Evolutionary conservation across 768 basidiomycete genomes (phyloP).

Genomic region (Panaeolus papilionaceus): DNA sequence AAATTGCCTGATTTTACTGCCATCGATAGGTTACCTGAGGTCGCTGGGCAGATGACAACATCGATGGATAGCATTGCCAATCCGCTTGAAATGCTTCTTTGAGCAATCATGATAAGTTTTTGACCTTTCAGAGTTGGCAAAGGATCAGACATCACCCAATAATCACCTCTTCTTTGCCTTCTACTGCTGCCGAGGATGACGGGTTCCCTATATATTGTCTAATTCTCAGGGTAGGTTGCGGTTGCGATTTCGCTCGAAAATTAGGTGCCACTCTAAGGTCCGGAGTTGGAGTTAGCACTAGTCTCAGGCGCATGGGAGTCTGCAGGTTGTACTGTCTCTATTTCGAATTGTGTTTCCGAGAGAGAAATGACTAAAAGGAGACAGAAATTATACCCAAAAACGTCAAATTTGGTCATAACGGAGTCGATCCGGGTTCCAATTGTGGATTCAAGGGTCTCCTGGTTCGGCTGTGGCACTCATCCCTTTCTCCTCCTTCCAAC

Average conservation of each 20-base stretch:
- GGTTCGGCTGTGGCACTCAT: constrained; percentile 6
- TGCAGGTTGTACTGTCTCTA: not conserved
- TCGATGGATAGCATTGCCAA: constrained; percentile 8
- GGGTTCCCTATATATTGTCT: constrained; percentile 1
- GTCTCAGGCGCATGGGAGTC: constrained; percentile 11
- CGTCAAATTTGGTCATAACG: constrained; percentile 11
- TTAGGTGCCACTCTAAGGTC: not conserved
- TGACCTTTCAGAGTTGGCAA: constrained; percentile 5
- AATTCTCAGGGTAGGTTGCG: constrained; percentile 6
- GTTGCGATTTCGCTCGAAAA: constrained; percentile 7
- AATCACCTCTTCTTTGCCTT: not conserved
- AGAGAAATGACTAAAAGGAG: constrained; percentile 7
- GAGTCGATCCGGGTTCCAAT: constrained; percentile 14
- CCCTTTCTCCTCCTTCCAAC: constrained; percentile 13
- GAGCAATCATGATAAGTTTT: constrained; percentile 1
- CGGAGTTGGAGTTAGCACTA: not conserved
- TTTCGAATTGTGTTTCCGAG: not conserved
- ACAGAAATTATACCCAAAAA: constrained; percentile 10
- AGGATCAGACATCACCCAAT: not conserved
- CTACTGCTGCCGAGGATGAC: constrained; percentile 5
- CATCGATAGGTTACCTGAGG: constrained; percentile 6
- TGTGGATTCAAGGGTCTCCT: constrained; percentile 11
- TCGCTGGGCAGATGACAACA: not conserved
- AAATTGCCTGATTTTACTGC: no score
- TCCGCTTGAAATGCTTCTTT: not conserved